Base-by-base conservation (phyloP, 257 asterid genomes). In the Capsicum chinense region DNA sequence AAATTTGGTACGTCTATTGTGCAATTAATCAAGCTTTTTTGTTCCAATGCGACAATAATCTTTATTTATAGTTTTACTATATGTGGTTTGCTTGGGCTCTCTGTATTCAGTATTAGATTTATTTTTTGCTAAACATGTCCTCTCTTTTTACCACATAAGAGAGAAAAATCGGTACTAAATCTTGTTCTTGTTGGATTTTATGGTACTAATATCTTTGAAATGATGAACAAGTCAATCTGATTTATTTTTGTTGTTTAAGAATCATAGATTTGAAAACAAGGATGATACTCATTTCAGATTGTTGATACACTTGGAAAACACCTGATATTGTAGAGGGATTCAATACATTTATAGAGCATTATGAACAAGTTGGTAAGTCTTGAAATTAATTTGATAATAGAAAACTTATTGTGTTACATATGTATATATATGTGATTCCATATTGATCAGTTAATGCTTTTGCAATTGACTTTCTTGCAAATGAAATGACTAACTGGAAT, bases 271-370 rank as follows among this genome's bases (percentile, higher is more conserved):
- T 76, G 42, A 76, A 52, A 44, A 54, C 33, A 13, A 63, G 50
- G 5, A 42, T 56, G 17, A 58, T 16, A 15, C 54, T 73, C 42
- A 19, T 85, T 81, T 69, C 95, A 95, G 98, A 95, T 94, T 89
- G 91, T 88, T 87, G 96, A 92, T 88, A 80, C 92, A 85, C 91
- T 95, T 83, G 97, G 95, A 86, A 95, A 93, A 69, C 88, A 91
- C 95, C 97, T 68, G 97, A 93, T 93, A 97, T 95, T 73, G 88
- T 94, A 95, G 98, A 95, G 84, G 93, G 96, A 71, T 95, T 95
- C 91, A 91, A 87, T 83, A 94, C 91, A 78, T 92, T 95, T 89
- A 86, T 95, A 86, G 95, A 93, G 88, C 97, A 91, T 76, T 93
- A 97, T 83, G 98, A 94, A 90, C 91, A 91, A 88, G 92, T 93